Evolutionary conservation across 768 basidiomycete genomes (phyloP).

Genomic region (Porpolomopsis calyptriformis): DNA sequence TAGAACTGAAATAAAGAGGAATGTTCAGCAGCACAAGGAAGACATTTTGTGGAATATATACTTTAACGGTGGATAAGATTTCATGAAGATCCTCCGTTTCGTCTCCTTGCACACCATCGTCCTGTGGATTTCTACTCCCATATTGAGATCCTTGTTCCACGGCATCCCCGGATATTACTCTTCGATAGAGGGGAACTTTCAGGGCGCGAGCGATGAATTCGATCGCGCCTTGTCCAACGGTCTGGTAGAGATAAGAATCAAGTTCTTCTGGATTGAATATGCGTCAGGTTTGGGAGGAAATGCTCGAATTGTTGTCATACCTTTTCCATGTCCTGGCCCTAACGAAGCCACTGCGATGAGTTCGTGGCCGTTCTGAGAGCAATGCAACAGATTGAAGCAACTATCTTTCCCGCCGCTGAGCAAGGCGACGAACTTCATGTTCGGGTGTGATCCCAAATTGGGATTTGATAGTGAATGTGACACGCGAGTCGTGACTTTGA

Average conservation of each 20-base stretch:
- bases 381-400: conserved; percentile 91
- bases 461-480: no score
- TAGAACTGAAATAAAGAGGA: conserved; percentile 32
- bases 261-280: conserved; percentile 69
- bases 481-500: conserved; percentile 12
- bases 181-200: conserved; percentile 75
- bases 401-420: conserved; percentile 98
- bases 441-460: conserved; percentile 8
- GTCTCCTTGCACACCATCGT: conserved; percentile 59
- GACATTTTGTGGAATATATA: conserved; percentile 20
- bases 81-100: conserved; percentile 91
- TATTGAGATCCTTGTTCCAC: conserved; percentile 80
- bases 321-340: conserved; percentile 75
- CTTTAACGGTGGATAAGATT: conserved; percentile 69
- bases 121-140: conserved; percentile 49
- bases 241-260: conserved; percentile 97
- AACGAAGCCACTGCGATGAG: conserved; percentile 84
- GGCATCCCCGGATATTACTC: conserved; percentile 71
- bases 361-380: conserved; percentile 73
- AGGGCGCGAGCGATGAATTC: conserved; percentile 77
- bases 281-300: conserved; percentile 15
- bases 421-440: conserved; percentile 87
- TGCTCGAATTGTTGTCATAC: conserved; percentile 32
- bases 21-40: conserved; percentile 2
- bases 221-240: conserved; percentile 94